These are phyloP conservation scores for Inonotus obliquus DNA, from an alignment of 1,284 basidiomycete species.

Conservation along the genomic window DNA sequence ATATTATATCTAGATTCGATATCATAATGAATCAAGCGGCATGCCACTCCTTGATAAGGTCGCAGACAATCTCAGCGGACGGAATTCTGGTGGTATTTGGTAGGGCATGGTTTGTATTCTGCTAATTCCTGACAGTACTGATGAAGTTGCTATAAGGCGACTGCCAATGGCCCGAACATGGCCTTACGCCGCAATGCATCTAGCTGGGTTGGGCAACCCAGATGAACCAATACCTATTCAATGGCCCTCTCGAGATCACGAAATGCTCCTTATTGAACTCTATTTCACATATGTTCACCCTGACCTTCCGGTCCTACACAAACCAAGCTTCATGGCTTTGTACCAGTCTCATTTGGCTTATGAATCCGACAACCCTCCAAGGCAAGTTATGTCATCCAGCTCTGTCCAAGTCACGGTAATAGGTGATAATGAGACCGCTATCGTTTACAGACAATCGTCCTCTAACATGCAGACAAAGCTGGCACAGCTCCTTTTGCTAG, in stretches of 20 bases:
- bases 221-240: slow-evolving; percentile 33
- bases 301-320: slow-evolving; percentile 71
- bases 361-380: not conserved
- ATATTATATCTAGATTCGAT: slow-evolving; percentile 53
- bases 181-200: slow-evolving; percentile 47
- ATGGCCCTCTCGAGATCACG: slow-evolving; percentile 53
- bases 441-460: slow-evolving; percentile 31
- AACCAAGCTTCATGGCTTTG: slow-evolving; percentile 61
- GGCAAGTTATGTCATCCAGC: not conserved
- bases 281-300: slow-evolving; percentile 84
- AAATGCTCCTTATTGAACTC: slow-evolving; percentile 63
- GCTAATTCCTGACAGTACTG: not conserved
- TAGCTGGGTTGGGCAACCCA: slow-evolving; percentile 36
- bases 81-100: slow-evolving; percentile 11
- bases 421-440: slow-evolving; percentile 24
- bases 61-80: slow-evolving; percentile 51
- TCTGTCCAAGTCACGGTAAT: slow-evolving; percentile 24
- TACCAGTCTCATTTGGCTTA: slow-evolving; percentile 48
- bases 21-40: slow-evolving; percentile 70
- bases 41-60: slow-evolving; percentile 68
- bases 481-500: slow-evolving; percentile 66
- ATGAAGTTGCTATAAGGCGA: slow-evolving; percentile 44
- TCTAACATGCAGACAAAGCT: slow-evolving; percentile 33
- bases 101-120: not conserved
- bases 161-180: slow-evolving; percentile 74